phyloP scores from a whole-genome alignment of 352 stramenopile genomes.

The Nothophytophthora sp. region DNA sequence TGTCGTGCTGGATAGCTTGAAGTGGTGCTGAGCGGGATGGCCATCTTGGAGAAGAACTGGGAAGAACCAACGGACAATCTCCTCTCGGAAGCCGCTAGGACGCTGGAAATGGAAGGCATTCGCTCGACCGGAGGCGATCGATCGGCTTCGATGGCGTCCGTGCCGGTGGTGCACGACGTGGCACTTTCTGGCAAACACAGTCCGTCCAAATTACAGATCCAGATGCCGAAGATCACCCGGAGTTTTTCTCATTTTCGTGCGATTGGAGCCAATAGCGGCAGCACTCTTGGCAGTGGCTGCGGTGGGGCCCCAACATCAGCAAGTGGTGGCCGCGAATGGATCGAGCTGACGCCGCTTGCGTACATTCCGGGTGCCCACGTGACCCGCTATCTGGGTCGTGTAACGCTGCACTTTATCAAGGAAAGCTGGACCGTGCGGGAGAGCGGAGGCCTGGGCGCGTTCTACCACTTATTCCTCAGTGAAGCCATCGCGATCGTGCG shows the following conservation, averaged over 20 bases:
- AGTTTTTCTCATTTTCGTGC: constrained; percentile 42
- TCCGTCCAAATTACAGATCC: constrained; percentile 38
- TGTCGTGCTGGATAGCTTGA: constrained; percentile 59
- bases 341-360: constrained; percentile 80
- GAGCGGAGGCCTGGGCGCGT: constrained; percentile 79
- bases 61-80: constrained; percentile 51
- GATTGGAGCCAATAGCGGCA: constrained; percentile 12
- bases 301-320: constrained; percentile 7
- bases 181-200: constrained; percentile 35
- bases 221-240: constrained; percentile 34
- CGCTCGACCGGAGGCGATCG: constrained; percentile 7
- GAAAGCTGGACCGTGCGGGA: constrained; percentile 90
- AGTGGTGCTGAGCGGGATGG: constrained; percentile 85
- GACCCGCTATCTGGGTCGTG: constrained; percentile 76
- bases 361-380: constrained; percentile 79
- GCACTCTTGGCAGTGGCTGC: constrained; percentile 7
- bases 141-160: constrained; percentile 1
- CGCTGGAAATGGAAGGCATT: constrained; percentile 38
- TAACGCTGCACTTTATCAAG: constrained; percentile 91
- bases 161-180: constrained; percentile 32
- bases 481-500: constrained; percentile 88
- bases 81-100: constrained; percentile 42
- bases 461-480: constrained; percentile 88
- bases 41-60: constrained; percentile 54
- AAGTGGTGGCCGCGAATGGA: constrained; percentile 71